Percentiles rank a stretch among this genome's conserved stretches.
These are phyloP conservation scores for Phytophthora meadii DNA, from an alignment of 352 stramenopile species.

Conservation along the genomic window DNA sequence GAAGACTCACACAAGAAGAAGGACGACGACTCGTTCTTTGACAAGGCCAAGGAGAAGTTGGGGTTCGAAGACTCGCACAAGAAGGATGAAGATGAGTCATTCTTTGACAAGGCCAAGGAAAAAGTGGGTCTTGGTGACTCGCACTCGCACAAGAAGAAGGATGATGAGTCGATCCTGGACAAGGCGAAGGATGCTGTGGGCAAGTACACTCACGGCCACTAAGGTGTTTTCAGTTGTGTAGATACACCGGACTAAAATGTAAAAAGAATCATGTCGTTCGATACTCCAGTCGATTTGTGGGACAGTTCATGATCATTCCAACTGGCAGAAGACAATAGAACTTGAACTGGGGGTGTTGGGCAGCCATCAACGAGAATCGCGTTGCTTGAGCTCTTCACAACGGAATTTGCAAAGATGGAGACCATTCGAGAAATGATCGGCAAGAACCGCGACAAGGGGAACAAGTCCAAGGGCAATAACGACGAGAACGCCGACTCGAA, in stretches of 20 bases:
- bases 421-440: conserved; percentile 20
- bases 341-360: background rate
- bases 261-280: conserved; percentile 1
- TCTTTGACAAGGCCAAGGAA: conserved; percentile 36
- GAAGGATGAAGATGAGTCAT: conserved; percentile 23
- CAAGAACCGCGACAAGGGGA: conserved; percentile 18
- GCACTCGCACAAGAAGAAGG: conserved; percentile 20
- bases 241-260: background rate
- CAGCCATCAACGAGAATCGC: background rate
- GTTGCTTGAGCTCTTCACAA: conserved; percentile 9
- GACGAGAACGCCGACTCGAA: conserved; percentile 1
- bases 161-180: conserved; percentile 34
- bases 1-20: conserved; percentile 29
- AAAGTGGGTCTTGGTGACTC: conserved; percentile 24
- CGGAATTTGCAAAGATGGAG: conserved; percentile 30
- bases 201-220: conserved; percentile 25
- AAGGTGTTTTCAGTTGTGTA: background rate
- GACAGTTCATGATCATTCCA: conserved; percentile 2
- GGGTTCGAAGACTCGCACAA: conserved; percentile 22
- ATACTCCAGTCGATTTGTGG: background rate
- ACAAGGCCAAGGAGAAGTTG: conserved; percentile 26
- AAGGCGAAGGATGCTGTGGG: conserved; percentile 29
- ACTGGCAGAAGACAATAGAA: background rate
- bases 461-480: conserved; percentile 18
- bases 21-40: conserved; percentile 27